Evolutionary conservation across 352 stramenopile genomes (phyloP).

Genomic region (Phytophthora hybrid): DNA sequence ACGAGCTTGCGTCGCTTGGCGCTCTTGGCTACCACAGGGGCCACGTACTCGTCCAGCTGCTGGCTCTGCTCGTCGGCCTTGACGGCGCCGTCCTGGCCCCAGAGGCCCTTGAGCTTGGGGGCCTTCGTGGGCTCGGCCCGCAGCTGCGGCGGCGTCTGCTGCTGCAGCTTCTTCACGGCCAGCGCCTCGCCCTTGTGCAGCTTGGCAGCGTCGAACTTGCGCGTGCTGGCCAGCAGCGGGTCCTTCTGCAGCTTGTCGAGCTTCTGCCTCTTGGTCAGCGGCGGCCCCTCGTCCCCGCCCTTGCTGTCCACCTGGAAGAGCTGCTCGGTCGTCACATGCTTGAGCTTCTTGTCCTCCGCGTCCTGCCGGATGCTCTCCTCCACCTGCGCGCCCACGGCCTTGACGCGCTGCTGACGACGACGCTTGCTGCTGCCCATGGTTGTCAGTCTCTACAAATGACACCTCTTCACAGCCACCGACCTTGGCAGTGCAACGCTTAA

Average conservation of each 20-base stretch:
- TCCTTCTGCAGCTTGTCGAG: constrained; percentile 71
- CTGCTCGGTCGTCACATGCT: constrained; percentile 71
- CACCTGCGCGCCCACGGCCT: constrained; percentile 73
- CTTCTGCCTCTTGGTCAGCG: constrained; percentile 80
- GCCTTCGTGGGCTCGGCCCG: constrained; percentile 24
- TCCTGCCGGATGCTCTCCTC: constrained; percentile 85
- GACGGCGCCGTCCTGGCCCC: constrained; percentile 55
- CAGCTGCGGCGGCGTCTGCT: constrained; percentile 14
- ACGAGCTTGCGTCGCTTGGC: constrained; percentile 61
- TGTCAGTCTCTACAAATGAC: too few species aligned
- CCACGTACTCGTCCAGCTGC: constrained; percentile 69
- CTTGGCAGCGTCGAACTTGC: constrained; percentile 75
- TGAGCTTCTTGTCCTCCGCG: constrained; percentile 81
- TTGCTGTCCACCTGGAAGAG: constrained; percentile 86
- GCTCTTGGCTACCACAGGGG: constrained; percentile 68
- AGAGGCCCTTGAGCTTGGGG: constrained; percentile 42
- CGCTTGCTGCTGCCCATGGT: constrained; percentile 59
- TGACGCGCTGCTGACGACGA: constrained; percentile 70
- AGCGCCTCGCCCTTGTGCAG: constrained; percentile 65
- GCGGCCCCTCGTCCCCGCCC: constrained; percentile 46
- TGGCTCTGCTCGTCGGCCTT: constrained; percentile 46
- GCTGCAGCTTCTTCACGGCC: constrained; percentile 67
- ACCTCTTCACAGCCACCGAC: constrained; percentile 33
- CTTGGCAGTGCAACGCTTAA: too few species aligned
- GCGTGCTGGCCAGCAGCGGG: constrained; percentile 68